These are phyloP conservation scores for Sphaerostilbella broomeana DNA, from an alignment of 2,329 filamentous ascomycete genomes.

Conservation along the genomic window DNA sequence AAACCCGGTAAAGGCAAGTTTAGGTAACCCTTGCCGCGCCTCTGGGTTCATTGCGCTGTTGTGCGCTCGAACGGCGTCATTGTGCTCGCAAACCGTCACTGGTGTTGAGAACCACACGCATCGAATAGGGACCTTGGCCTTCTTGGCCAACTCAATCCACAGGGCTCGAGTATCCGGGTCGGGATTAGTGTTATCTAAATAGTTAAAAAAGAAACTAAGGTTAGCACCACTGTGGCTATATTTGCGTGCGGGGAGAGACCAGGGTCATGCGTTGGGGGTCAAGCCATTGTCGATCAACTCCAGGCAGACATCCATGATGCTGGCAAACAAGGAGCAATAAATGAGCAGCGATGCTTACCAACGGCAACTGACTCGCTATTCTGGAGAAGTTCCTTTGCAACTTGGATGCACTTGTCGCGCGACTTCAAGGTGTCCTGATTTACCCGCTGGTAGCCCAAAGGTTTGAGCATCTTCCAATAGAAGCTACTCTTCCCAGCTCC, in stretches of 20 bases:
- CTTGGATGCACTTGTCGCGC: conserved; percentile 63
- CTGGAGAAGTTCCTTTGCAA: conserved; percentile 58
- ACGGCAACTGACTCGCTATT: conserved; percentile 66
- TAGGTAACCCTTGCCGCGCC: conserved; percentile 63
- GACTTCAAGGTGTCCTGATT: conserved; percentile 88
- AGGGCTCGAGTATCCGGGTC: conserved; percentile 68
- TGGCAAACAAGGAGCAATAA: too few relatives aligned
- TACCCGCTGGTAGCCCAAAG: conserved; percentile 72
- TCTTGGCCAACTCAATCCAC: conserved; percentile 70
- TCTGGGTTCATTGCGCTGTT: conserved; percentile 75
- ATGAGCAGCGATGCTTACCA: conserved; percentile 47
- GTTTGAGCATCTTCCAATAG: conserved; percentile 70
- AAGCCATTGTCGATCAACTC: too few relatives aligned
- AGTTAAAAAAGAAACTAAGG: conserved; percentile 6
- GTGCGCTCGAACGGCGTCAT: conserved; percentile 74
- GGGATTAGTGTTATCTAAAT: conserved; percentile 88
- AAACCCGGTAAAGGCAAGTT: conserved; percentile 74
- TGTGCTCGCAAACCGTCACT: conserved; percentile 69
- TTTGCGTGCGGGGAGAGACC: too few relatives aligned
- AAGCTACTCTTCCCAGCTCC: conserved; percentile 90
- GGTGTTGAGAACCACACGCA: conserved; percentile 79
- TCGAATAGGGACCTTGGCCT: conserved; percentile 66
- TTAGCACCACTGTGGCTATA: too few relatives aligned
- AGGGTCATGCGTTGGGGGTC: too few relatives aligned
- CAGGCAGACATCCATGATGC: too few relatives aligned